Conservation (phyloP, 2,329 filamentous ascomycete genomes). For the Beauveria sp. region DNA sequence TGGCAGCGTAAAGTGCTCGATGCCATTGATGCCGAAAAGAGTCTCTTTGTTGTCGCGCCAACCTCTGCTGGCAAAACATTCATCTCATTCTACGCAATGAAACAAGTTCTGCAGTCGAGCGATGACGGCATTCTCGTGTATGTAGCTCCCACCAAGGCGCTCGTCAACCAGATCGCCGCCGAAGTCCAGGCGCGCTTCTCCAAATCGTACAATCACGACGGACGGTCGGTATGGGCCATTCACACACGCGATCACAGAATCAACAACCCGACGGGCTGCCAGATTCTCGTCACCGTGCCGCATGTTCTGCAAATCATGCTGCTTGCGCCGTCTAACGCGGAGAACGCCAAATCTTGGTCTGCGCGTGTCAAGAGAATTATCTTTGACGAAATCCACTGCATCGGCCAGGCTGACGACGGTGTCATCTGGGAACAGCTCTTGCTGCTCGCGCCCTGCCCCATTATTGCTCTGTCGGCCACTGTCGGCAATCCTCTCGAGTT, state of each 20-base stretch:
- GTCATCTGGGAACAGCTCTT: constrained; percentile 73
- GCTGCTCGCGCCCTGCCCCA: constrained; percentile 65
- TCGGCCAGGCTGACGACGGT: constrained; percentile 68
- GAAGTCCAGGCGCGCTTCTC: constrained; percentile 69
- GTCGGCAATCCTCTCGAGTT: constrained; percentile 70
- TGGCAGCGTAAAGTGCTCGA: constrained; percentile 73
- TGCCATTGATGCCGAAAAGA: constrained; percentile 61
- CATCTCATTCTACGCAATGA: constrained; percentile 80
- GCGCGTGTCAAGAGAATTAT: constrained; percentile 65
- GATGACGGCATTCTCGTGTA: constrained; percentile 69
- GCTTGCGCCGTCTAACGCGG: constrained; percentile 56
- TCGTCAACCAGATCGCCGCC: constrained; percentile 77
- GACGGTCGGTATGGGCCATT: constrained; percentile 69
- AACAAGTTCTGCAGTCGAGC: constrained; percentile 59
- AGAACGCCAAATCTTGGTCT: constrained; percentile 49
- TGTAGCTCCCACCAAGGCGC: constrained; percentile 72
- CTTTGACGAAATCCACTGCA: constrained; percentile 77
- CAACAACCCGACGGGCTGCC: constrained; percentile 65
- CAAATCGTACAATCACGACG: constrained; percentile 53
- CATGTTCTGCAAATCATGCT: constrained; percentile 76
- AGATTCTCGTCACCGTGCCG: constrained; percentile 70
- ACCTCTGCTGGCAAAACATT: constrained; percentile 79
- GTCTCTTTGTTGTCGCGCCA: constrained; percentile 67
- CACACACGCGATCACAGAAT: constrained; percentile 69
- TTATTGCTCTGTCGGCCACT: constrained; percentile 73